Evolutionary conservation across 352 stramenopile genomes (phyloP).

Genomic region (Phytophthora kernoviae): DNA sequence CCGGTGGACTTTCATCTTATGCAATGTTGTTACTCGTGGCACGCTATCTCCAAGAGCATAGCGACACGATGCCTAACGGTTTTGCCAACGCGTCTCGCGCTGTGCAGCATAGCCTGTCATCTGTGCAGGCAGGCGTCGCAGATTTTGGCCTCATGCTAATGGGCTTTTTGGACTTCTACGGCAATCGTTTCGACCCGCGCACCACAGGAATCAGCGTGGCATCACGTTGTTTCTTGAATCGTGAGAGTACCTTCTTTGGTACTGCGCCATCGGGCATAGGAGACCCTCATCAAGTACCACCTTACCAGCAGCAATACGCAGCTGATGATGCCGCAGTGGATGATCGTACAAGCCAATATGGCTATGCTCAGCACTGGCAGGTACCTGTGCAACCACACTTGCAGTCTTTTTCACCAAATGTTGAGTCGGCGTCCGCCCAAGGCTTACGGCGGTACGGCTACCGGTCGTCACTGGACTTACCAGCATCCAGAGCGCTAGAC

Average conservation of each 20-base stretch:
- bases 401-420: conserved; percentile 52
- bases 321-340: conserved; percentile 55
- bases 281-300: conserved; percentile 47
- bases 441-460: conserved; percentile 72
- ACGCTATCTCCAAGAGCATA: conserved; percentile 91
- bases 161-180: conserved; percentile 98
- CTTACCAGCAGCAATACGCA: conserved; percentile 49
- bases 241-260: conserved; percentile 57
- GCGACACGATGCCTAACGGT: conserved; percentile 64
- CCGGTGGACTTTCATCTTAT: conserved; percentile 96
- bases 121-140: conserved; percentile 60
- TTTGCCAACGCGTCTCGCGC: conserved; percentile 67
- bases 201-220: conserved; percentile 91
- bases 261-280: conserved; percentile 19
- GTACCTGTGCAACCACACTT: conserved; percentile 43
- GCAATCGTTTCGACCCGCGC: conserved; percentile 92
- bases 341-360: conserved; percentile 52
- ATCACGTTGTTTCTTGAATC: conserved; percentile 81
- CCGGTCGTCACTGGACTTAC: conserved; percentile 69
- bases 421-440: conserved; percentile 60
- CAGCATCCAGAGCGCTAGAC: conserved; percentile 36
- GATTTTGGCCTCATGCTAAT: conserved; percentile 96
- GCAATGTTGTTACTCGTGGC: conserved; percentile 96
- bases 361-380: conserved; percentile 66
- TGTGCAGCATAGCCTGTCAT: conserved; percentile 61